phyloP scores from a whole-genome alignment of 306 rosid genomes.

The Heteromeles arbutifolia region DNA sequence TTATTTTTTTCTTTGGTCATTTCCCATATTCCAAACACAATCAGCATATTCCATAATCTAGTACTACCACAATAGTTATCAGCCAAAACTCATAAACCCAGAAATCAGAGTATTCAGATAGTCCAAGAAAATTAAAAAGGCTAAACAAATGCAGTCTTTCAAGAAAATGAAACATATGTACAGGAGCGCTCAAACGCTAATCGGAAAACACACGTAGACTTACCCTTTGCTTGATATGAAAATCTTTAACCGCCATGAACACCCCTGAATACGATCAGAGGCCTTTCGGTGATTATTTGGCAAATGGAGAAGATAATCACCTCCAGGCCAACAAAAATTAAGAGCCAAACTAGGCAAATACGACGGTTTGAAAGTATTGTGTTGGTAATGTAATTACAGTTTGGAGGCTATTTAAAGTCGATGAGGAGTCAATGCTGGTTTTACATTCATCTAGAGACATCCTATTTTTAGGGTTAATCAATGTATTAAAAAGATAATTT shows the following conservation, averaged over 20 bases:
- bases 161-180: neutral
- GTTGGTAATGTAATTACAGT: neutral
- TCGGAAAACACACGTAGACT: neutral
- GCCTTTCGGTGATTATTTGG: neutral
- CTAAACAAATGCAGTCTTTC: neutral
- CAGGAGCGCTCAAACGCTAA: neutral
- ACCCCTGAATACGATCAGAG: slow-evolving; percentile 4
- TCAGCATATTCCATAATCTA: neutral
- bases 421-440: neutral
- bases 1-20: neutral
- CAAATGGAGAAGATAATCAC: slow-evolving; percentile 5
- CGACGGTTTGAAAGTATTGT: neutral
- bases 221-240: slow-evolving; percentile 41
- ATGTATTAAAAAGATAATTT: slow-evolving; percentile 1
- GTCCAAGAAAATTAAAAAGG: neutral
- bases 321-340: neutral
- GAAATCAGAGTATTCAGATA: neutral
- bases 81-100: neutral
- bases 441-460: neutral
- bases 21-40: neutral
- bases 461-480: neutral
- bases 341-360: neutral
- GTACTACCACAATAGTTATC: neutral
- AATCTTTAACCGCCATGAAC: slow-evolving; percentile 31
- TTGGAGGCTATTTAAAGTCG: slow-evolving; percentile 4